Percentiles rank a stretch among this genome's conserved stretches.
Conservation (phyloP, 164 flowering plant species). For the Umbilicus rupestris region DNA sequence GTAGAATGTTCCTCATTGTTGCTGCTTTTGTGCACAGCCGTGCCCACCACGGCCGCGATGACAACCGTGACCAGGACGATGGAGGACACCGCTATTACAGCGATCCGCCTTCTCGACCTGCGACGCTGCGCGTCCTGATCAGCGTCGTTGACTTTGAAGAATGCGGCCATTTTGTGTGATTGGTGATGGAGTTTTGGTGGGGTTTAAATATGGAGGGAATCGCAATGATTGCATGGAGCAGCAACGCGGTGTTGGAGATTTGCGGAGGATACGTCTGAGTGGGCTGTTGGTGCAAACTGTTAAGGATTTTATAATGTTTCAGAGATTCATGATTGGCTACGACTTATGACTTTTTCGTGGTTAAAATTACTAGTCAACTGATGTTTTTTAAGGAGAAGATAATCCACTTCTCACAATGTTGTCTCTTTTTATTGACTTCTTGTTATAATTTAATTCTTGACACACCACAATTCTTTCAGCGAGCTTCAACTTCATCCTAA, state of each 20-base stretch:
- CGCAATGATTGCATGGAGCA: not conserved
- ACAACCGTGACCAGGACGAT: conserved; percentile 36
- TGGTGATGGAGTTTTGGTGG: not conserved
- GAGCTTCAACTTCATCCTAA: too few species aligned
- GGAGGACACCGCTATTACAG: conserved; percentile 37
- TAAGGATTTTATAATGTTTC: too few species aligned
- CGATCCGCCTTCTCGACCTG: conserved; percentile 32
- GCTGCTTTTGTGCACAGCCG: not conserved
- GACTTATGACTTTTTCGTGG: too few species aligned
- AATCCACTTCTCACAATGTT: too few species aligned
- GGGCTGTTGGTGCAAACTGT: too few species aligned
- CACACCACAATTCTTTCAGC: too few species aligned
- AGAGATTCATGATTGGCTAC: too few species aligned
- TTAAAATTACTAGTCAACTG: too few species aligned
- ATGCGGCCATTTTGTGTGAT: conserved; percentile 1
- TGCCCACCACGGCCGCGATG: conserved; percentile 46
- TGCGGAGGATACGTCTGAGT: too few species aligned
- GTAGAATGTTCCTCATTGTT: not conserved
- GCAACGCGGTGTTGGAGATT: not conserved
- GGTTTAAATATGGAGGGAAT: not conserved
- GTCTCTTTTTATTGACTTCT: too few species aligned
- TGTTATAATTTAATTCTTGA: too few species aligned
- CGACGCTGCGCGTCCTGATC: conserved; percentile 35
- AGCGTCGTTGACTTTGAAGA: conserved; percentile 33
- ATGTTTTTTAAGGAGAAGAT: too few species aligned